Conservation (phyloP, 306 rosid genomes). For the Medicago lupulina region DNA sequence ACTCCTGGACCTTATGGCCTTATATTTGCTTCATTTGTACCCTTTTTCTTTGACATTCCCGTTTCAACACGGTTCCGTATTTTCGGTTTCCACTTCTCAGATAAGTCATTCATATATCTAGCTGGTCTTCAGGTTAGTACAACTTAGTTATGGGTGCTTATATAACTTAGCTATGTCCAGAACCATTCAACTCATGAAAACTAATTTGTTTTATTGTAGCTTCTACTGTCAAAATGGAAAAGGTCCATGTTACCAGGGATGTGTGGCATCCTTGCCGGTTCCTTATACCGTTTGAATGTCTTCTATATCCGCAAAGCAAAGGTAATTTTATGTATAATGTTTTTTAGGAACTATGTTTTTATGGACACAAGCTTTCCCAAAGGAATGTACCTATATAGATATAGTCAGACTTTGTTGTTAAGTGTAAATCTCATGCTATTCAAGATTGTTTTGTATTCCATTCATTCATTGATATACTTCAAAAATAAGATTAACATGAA, state of each 20-base stretch:
- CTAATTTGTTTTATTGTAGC: slow-evolving; percentile 60
- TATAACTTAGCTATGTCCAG: slow-evolving; percentile 20
- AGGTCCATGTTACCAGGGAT: slow-evolving; percentile 89
- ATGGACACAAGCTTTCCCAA: slow-evolving; percentile 20
- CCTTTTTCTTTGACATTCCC: slow-evolving; percentile 97
- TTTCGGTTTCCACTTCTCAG: slow-evolving; percentile 80
- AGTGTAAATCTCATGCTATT: slow-evolving; percentile 14
- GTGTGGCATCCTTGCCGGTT: slow-evolving; percentile 94
- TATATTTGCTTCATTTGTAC: slow-evolving; percentile 92
- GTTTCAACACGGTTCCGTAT: slow-evolving; percentile 88
- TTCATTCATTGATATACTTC: slow-evolving; percentile 12
- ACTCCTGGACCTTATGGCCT: slow-evolving; percentile 97
- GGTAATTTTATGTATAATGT: slow-evolving; percentile 54
- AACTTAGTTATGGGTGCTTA: slow-evolving; percentile 18
- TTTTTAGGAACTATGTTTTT: slow-evolving; percentile 31
- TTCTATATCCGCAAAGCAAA: slow-evolving; percentile 87
- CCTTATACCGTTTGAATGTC: slow-evolving; percentile 82
- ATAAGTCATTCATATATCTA: slow-evolving; percentile 91
- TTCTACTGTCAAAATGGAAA: slow-evolving; percentile 93
- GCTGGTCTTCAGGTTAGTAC: slow-evolving; percentile 90
- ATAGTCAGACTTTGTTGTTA: slow-evolving; percentile 22
- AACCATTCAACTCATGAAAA: slow-evolving; percentile 37
- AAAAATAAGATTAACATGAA: neutral
- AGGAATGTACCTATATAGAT: slow-evolving; percentile 2
- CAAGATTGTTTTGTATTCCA: neutral